A percentile compares a stretch with the other conserved stretches of the same genome.
These are phyloP conservation scores for Ceratocystis harringtonii DNA, from an alignment of 2,329 filamentous ascomycete genomes.

Conservation along the genomic window DNA sequence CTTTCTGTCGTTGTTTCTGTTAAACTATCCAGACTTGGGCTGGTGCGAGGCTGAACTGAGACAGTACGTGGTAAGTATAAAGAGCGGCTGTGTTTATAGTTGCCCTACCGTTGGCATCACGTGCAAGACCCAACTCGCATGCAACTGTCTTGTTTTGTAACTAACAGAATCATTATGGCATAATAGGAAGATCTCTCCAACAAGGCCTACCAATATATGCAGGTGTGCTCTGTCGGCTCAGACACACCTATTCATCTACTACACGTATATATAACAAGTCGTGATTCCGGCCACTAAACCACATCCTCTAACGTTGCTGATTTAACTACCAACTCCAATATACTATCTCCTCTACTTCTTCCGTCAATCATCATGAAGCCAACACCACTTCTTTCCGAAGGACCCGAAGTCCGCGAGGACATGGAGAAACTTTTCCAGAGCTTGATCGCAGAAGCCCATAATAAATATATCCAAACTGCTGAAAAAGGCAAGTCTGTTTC, in stretches of 20 bases:
- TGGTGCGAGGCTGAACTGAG: not conserved
- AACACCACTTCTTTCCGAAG: not conserved
- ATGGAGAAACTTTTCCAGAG: conserved; percentile 16
- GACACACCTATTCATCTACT: not conserved
- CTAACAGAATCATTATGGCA: not conserved
- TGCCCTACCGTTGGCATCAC: not conserved
- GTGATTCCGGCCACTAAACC: not conserved
- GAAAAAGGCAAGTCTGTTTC: conserved; percentile 7
- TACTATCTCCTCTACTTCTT: not conserved
- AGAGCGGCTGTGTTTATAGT: not conserved
- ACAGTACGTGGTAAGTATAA: not conserved
- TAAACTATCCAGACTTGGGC: not conserved
- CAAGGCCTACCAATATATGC: not conserved
- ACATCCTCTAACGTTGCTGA: not conserved
- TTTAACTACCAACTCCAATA: not conserved
- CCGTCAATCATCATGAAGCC: not conserved
- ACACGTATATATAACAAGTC: not conserved
- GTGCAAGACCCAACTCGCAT: not conserved
- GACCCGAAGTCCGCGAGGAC: conserved; percentile 6
- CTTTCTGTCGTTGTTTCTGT: not conserved
- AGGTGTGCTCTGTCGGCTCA: not conserved
- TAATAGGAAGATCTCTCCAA: not conserved
- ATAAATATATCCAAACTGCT: conserved; percentile 12
- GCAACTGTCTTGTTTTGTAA: not conserved
- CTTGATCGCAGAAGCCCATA: conserved; percentile 17